Percentiles rank a stretch among this genome's conserved stretches.
These are phyloP conservation scores for Oidium heveae DNA, from an alignment of 2,329 filamentous ascomycete species.

Conservation along the genomic window DNA sequence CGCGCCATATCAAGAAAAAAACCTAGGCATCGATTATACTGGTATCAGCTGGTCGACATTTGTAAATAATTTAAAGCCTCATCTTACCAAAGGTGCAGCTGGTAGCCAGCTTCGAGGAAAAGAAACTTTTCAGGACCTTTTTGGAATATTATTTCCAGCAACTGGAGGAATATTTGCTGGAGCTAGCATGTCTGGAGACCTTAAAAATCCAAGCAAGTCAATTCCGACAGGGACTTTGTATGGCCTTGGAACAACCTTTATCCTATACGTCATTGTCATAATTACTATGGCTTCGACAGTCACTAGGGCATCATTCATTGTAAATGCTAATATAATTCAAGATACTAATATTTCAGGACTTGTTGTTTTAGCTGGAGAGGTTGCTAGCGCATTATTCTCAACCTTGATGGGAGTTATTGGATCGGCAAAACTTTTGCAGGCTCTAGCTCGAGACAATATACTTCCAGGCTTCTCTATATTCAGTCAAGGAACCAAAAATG, in stretches of 20 bases:
- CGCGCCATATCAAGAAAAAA: conserved; percentile 37
- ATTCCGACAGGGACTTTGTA: conserved; percentile 68
- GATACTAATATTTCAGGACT: conserved; percentile 52
- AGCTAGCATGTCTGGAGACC: conserved; percentile 73
- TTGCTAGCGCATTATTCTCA: conserved; percentile 63
- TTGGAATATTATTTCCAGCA: conserved; percentile 61
- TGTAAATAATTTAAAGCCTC: conserved; percentile 45
- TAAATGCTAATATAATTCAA: conserved; percentile 49
- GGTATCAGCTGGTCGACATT: conserved; percentile 49
- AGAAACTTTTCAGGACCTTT: conserved; percentile 55
- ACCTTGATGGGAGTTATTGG: conserved; percentile 71
- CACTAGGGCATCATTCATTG: conserved; percentile 45
- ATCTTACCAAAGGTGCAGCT: conserved; percentile 32
- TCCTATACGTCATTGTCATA: conserved; percentile 52
- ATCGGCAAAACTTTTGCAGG: conserved; percentile 63
- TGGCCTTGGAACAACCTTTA: conserved; percentile 50
- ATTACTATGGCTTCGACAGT: conserved; percentile 55
- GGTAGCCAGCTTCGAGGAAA: conserved; percentile 34
- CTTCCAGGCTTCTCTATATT: conserved; percentile 54
- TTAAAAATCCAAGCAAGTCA: conserved; percentile 58
- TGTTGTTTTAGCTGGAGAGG: conserved; percentile 56
- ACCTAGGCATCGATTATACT: conserved; percentile 47
- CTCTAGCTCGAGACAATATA: conserved; percentile 53
- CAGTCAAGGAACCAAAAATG: conserved; percentile 42
- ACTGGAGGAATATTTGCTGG: conserved; percentile 38